Evolutionary conservation across 371 early-diverging fungal species (phyloP).

Genomic region (Mycotypha africana): DNA sequence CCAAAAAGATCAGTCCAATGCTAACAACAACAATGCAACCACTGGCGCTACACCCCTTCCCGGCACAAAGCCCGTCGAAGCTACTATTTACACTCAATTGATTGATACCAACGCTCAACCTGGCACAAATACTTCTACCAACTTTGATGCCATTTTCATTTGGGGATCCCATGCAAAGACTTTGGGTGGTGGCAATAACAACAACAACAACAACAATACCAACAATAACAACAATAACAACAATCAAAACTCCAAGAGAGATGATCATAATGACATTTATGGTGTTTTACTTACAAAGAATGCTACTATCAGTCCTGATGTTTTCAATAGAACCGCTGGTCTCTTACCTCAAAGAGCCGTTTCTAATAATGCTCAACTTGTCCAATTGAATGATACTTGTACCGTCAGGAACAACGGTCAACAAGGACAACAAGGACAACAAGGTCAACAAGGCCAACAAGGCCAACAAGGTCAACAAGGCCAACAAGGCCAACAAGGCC

Average conservation of each 20-base stretch:
- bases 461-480: too few relatives aligned
- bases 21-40: neutral
- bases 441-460: too few relatives aligned
- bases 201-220: too few relatives aligned
- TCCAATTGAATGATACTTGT: conserved; percentile 15
- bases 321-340: conserved; percentile 11
- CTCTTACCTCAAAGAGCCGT: conserved; percentile 2
- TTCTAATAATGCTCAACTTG: conserved; percentile 4
- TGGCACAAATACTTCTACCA: conserved; percentile 6
- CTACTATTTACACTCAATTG: conserved; percentile 9
- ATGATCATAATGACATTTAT: conserved; percentile 3
- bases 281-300: conserved; percentile 13
- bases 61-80: conserved; percentile 4
- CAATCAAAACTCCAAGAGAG: conserved; percentile 3
- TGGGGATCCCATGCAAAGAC: conserved; percentile 8
- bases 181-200: too few relatives aligned
- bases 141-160: conserved; percentile 15
- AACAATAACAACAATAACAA: too few relatives aligned
- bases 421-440: too few relatives aligned
- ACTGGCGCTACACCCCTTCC: conserved; percentile 11
- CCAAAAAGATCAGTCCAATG: neutral
- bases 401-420: too few relatives aligned
- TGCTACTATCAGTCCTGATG: conserved; percentile 6
- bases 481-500: too few relatives aligned
- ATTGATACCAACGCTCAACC: conserved; percentile 16